Conservation (phyloP, 768 basidiomycete species). For the Termitomyces sp. region DNA sequence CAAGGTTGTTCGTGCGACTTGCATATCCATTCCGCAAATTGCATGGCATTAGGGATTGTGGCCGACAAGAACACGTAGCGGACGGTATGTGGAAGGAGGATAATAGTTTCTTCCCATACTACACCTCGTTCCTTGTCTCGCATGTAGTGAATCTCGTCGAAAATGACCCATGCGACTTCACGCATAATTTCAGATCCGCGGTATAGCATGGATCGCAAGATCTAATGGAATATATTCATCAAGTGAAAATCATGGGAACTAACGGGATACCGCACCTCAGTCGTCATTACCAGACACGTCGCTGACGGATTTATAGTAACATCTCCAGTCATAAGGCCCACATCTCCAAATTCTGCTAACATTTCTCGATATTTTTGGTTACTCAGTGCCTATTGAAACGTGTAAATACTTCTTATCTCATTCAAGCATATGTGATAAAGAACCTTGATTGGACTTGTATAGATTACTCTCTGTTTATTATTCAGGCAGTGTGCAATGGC, state of each 20-base stretch:
- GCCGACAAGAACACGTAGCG: slow-evolving; percentile 98
- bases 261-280: slow-evolving; percentile 58
- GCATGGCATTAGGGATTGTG: slow-evolving; percentile 99
- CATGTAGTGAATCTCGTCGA: slow-evolving; percentile 99
- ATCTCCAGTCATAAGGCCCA: slow-evolving; percentile 99
- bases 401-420: slow-evolving; percentile 5
- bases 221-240: slow-evolving; percentile 40
- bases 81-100: slow-evolving; percentile 91
- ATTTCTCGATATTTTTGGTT: slow-evolving; percentile 99
- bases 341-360: slow-evolving; percentile 94
- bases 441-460: slow-evolving; percentile 99
- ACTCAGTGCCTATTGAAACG: slow-evolving; percentile 74
- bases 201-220: slow-evolving; percentile 97
- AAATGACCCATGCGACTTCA: slow-evolving; percentile 99
- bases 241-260: not conserved
- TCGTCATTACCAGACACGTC: slow-evolving; percentile 98
- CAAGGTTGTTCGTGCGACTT: slow-evolving; percentile 97
- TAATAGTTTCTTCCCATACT: slow-evolving; percentile 99
- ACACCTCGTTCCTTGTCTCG: slow-evolving; percentile 98
- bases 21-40: slow-evolving; percentile 99
- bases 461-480: slow-evolving; percentile 94
- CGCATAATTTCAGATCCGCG: slow-evolving; percentile 99
- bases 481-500: slow-evolving; percentile 95
- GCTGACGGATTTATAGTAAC: slow-evolving; percentile 98
- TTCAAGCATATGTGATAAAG: slow-evolving; percentile 24